phyloP scores from a whole-genome alignment of 345 rosid species.

The Boechera divaricarpa region DNA sequence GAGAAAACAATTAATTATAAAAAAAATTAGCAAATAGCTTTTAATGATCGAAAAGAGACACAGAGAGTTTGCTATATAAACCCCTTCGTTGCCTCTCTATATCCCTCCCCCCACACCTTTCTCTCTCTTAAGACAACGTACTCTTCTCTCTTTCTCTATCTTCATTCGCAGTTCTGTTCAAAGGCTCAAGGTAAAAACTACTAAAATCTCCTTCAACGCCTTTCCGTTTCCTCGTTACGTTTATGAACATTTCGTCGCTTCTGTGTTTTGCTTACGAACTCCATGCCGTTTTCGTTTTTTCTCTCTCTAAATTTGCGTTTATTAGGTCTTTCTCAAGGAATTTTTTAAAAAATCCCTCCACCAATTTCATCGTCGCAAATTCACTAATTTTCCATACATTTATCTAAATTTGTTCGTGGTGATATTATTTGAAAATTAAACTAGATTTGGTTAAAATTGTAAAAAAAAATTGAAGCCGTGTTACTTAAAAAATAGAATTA shows the following conservation, averaged over 20 bases:
- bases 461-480: not conserved
- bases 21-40: slow-evolving; percentile 31
- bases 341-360: too few species aligned
- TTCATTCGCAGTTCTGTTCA: not conserved
- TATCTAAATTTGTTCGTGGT: not conserved
- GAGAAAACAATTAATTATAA: not conserved
- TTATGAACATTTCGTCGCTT: slow-evolving; percentile 29
- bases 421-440: not conserved
- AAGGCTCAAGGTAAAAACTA: slow-evolving; percentile 22
- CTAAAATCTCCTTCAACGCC: slow-evolving; percentile 11
- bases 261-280: slow-evolving; percentile 15
- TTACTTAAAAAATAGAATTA: not conserved
- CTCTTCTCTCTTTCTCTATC: slow-evolving; percentile 33
- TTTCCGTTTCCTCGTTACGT: not conserved
- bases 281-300: slow-evolving; percentile 14
- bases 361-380: not conserved
- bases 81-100: slow-evolving; percentile 24
- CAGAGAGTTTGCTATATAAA: slow-evolving; percentile 38
- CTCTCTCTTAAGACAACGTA: slow-evolving; percentile 6
- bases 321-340: not conserved
- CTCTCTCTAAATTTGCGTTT: not conserved
- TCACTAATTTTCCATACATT: not conserved
- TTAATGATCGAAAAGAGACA: slow-evolving; percentile 46
- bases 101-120: slow-evolving; percentile 44
- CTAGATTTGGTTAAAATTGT: not conserved